Evolutionary conservation across 768 basidiomycete genomes (phyloP).

Genomic region (Pholiota conissans): DNA sequence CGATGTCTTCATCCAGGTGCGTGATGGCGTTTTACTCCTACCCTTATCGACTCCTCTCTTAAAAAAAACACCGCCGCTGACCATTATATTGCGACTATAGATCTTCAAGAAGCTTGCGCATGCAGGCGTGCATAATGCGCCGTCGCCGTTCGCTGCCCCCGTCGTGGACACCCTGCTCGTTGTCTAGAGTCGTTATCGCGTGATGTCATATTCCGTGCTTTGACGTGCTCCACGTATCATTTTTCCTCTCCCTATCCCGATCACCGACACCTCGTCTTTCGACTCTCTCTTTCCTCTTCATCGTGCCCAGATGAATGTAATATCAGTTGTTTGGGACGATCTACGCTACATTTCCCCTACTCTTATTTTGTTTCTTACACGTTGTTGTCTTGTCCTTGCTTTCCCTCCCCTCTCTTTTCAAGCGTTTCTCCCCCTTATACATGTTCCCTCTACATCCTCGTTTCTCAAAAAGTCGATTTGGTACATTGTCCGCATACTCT

Average conservation of each 20-base stretch:
- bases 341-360: background rate
- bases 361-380: background rate
- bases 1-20: conserved; percentile 65
- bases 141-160: conserved; percentile 33
- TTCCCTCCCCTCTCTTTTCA: background rate
- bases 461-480: too few relatives aligned
- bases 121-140: conserved; percentile 30
- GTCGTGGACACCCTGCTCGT: conserved; percentile 31
- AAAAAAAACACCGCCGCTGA: background rate
- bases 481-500: too few relatives aligned
- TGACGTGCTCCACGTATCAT: too few relatives aligned
- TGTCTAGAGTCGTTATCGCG: conserved; percentile 15
- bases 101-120: conserved; percentile 54
- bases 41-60: too few relatives aligned
- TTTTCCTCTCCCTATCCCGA: too few relatives aligned
- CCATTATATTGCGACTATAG: conserved; percentile 19
- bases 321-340: conserved; percentile 7
- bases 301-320: conserved; percentile 6
- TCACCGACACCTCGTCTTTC: too few relatives aligned
- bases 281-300: background rate
- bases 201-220: background rate
- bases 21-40: background rate
- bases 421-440: background rate
- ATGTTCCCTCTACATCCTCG: too few relatives aligned
- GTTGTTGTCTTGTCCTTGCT: background rate